Evolutionary conservation across 2,329 filamentous ascomycete genomes (phyloP).

Genomic region (Lasiodiplodia citricola): DNA sequence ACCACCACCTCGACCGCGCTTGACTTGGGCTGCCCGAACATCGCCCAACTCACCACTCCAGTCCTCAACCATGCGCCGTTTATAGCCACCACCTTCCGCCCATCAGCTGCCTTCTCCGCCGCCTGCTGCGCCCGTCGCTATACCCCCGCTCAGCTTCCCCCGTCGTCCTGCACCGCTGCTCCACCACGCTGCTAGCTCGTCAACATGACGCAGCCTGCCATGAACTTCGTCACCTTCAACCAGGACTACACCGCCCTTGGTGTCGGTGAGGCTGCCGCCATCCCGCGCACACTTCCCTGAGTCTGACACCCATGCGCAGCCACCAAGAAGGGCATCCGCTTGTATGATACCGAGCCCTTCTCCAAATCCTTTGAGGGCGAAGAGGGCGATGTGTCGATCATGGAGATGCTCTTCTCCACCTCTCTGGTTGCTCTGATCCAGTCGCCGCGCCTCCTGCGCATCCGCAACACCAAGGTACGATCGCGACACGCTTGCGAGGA

Average conservation of each 20-base stretch:
- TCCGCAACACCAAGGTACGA: conserved; percentile 92
- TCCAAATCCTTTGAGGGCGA: conserved; percentile 93
- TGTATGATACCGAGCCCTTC: conserved; percentile 97
- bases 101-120: neutral
- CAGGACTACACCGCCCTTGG: conserved; percentile 98
- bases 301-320: conserved; percentile 56
- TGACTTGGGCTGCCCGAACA: neutral
- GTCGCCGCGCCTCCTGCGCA: conserved; percentile 88
- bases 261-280: conserved; percentile 69
- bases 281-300: conserved; percentile 4
- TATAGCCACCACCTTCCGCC: conserved; percentile 8
- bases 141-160: neutral
- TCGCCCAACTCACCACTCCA: conserved; percentile 2
- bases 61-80: conserved; percentile 3
- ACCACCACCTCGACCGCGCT: conserved; percentile 12
- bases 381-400: conserved; percentile 91
- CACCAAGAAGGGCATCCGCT: conserved; percentile 91
- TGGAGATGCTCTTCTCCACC: conserved; percentile 99
- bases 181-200: conserved; percentile 35
- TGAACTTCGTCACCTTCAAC: conserved; percentile 99
- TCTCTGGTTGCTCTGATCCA: conserved; percentile 93
- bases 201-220: conserved; percentile 63
- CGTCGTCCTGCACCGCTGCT: neutral
- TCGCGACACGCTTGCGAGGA: conserved; percentile 25
- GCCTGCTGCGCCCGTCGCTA: conserved; percentile 1